These are phyloP conservation scores for Beta vulgaris DNA, from an alignment of 148 eudicot genomes.

Conservation along the genomic window DNA sequence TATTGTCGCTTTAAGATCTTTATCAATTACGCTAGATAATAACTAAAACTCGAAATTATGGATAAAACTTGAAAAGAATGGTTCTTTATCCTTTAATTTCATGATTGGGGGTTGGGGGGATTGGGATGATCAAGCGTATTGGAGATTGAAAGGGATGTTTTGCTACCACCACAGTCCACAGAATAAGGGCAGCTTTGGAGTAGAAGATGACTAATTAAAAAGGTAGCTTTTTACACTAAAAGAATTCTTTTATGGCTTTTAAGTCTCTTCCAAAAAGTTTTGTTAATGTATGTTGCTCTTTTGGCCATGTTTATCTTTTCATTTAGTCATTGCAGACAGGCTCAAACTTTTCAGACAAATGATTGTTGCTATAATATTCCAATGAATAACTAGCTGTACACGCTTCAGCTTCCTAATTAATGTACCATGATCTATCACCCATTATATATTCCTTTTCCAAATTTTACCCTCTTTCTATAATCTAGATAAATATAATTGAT, in stretches of 20 bases:
- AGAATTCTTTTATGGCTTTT: conserved; percentile 1
- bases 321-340: conserved; percentile 26
- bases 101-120: too few species aligned
- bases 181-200: too few species aligned
- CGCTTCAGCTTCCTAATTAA: conserved; percentile 17
- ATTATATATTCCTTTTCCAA: background rate
- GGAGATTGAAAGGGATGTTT: conserved; percentile 16
- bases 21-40: too few species aligned
- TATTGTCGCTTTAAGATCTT: too few species aligned
- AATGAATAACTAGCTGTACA: conserved; percentile 29
- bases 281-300: conserved; percentile 10
- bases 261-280: conserved; percentile 1
- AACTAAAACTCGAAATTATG: too few species aligned
- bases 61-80: too few species aligned
- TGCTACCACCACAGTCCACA: conserved; percentile 21
- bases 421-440: background rate
- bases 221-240: background rate
- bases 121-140: too few species aligned
- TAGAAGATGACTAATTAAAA: conserved; percentile 13
- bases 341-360: conserved; percentile 33
- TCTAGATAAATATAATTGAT: too few species aligned
- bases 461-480: background rate
- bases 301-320: conserved; percentile 5
- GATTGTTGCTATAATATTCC: conserved; percentile 27
- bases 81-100: too few species aligned